phyloP scores from a whole-genome alignment of 2,329 filamentous ascomycete genomes.

The Dactylellina leptospora region DNA sequence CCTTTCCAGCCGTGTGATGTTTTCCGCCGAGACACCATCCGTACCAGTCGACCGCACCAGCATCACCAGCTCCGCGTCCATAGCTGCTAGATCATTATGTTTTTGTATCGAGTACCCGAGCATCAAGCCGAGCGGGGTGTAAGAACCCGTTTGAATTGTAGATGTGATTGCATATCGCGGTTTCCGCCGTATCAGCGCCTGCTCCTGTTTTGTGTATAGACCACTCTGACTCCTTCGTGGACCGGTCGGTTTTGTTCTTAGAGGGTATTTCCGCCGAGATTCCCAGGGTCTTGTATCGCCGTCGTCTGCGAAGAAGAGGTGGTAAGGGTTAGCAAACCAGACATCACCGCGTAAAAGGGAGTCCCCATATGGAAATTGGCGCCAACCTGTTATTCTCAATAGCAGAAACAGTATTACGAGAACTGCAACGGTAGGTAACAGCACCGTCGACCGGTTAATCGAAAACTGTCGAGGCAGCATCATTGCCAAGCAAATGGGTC shows the following conservation, averaged over 20 bases:
- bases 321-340: slow-evolving; percentile 13
- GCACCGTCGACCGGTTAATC: slow-evolving; percentile 41
- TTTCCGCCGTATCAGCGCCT: slow-evolving; percentile 53
- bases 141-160: slow-evolving; percentile 56
- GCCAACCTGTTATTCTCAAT: slow-evolving; percentile 52
- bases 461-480: slow-evolving; percentile 48
- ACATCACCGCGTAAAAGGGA: not conserved
- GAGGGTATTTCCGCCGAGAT: slow-evolving; percentile 51
- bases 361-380: not conserved
- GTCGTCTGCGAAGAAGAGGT: slow-evolving; percentile 21
- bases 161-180: slow-evolving; percentile 57
- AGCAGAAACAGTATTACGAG: slow-evolving; percentile 39
- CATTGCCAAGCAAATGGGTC: slow-evolving; percentile 32
- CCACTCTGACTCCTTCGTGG: slow-evolving; percentile 38
- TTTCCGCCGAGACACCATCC: slow-evolving; percentile 56
- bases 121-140: slow-evolving; percentile 57
- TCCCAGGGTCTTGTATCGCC: slow-evolving; percentile 50
- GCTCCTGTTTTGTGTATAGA: slow-evolving; percentile 47
- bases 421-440: slow-evolving; percentile 38
- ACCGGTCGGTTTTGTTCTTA: slow-evolving; percentile 17
- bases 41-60: slow-evolving; percentile 55
- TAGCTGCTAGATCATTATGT: slow-evolving; percentile 57
- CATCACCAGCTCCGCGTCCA: slow-evolving; percentile 57
- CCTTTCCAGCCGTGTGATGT: slow-evolving; percentile 56
- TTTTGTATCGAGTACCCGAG: slow-evolving; percentile 58